These are phyloP conservation scores for Malassezia obtusa DNA, from an alignment of 1,284 basidiomycete genomes.

Conservation along the genomic window DNA sequence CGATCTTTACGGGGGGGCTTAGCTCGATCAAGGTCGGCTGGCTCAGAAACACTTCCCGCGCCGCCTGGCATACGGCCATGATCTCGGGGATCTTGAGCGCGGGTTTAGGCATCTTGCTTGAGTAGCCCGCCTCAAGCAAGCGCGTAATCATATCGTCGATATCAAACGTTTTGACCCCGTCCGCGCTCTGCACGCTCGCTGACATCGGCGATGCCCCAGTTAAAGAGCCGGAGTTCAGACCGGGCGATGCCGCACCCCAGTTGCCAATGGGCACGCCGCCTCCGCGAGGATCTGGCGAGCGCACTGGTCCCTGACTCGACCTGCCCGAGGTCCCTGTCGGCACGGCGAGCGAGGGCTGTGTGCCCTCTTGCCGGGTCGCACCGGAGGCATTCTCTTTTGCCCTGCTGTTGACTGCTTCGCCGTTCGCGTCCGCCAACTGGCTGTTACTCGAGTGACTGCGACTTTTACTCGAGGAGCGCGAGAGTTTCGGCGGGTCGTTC, in stretches of 20 bases:
- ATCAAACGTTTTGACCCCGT: slow-evolving; percentile 58
- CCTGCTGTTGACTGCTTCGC: no score
- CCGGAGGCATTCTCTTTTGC: no score
- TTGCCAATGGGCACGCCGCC: slow-evolving; percentile 1
- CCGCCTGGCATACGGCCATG: slow-evolving; percentile 86
- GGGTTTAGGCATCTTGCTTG: slow-evolving; percentile 93
- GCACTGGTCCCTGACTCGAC: slow-evolving; percentile 21
- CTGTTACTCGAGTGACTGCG: not conserved
- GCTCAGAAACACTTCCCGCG: slow-evolving; percentile 86
- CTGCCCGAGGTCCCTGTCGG: slow-evolving; percentile 17
- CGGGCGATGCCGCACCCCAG: slow-evolving; percentile 9
- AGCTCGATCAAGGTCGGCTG: slow-evolving; percentile 97
- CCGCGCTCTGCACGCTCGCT: slow-evolving; percentile 19
- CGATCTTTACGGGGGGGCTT: slow-evolving; percentile 96
- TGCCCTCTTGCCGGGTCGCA: not conserved
- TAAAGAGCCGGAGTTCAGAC: slow-evolving; percentile 3
- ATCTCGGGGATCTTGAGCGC: slow-evolving; percentile 96
- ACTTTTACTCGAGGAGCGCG: not conserved
- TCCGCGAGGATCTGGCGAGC: slow-evolving; percentile 28
- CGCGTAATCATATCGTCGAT: slow-evolving; percentile 98
- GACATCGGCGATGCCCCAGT: slow-evolving; percentile 14
- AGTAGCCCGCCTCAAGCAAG: slow-evolving; percentile 91
- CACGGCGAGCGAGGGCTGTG: slow-evolving; percentile 10
- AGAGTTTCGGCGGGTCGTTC: not conserved
- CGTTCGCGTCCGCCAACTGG: not conserved